Base-by-base conservation (phyloP, 495 filamentous ascomycete genomes). In the Penicillium subrubescens region DNA sequence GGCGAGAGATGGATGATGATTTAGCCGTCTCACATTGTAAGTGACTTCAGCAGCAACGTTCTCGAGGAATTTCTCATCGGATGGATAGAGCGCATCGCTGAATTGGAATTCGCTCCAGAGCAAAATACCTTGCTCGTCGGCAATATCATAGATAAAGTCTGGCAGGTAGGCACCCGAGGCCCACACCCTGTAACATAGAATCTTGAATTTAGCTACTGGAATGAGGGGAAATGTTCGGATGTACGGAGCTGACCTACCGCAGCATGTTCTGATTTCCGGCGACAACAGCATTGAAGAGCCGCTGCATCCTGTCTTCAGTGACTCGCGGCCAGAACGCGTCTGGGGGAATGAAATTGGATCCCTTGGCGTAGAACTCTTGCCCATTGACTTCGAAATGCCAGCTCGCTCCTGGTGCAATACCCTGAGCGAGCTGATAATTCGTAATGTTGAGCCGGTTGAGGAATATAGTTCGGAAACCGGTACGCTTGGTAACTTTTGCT, bases 381-480 rank as follows among this genome's bases (percentile, higher is more conserved):
- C 88, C 88, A 58, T 90, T 90, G 46, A 90, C 78, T 68, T 89
- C 87, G 62, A 90, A 90, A 67, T 90, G 87, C 84, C 87, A 90
- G 64, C 89, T 87, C 35, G 83, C 85, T 5, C 87, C 88, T 0
- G 85, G 84, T n/a, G 85, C 84, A 37, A 88, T 83, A 4, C 88
- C 88, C 54, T 79, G 76, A 1, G 81, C 79, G 3, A 87, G 61
- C 61, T 90, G 85, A 0, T 77, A 79, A 0, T 86, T 81, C 2
- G 86, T 86, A 48, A 91, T 87, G 8, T 81, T 82, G 3, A 75
- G 76, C 71, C 86, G 81, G 60, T 91, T 89, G 15, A 89, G 77
- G 15, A 90, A 83, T 39, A 90, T 89, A 1, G 88, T 90, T n/a
- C 88, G 78, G 64, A 90, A 90, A 0, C 88, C 88, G 19, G 84